These are phyloP conservation scores for Flaveria trinervia DNA, from an alignment of 129 eudicot species.

Conservation along the genomic window DNA sequence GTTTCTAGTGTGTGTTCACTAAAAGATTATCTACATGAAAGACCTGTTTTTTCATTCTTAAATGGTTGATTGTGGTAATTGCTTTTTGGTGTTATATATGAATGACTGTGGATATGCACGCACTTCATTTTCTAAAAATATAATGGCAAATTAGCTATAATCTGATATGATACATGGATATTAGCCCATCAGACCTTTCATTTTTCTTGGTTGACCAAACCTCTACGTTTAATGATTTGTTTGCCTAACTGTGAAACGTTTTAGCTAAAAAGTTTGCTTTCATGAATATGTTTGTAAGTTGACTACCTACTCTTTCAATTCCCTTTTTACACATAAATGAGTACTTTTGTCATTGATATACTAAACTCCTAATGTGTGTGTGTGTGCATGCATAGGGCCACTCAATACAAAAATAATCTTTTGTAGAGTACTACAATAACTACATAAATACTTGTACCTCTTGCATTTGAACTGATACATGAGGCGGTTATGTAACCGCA, in stretches of 20 bases:
- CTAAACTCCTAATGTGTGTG: neutral
- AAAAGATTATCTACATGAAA: neutral
- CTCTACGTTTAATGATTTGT: neutral
- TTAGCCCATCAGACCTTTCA: constrained; percentile 3
- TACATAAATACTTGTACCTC: too few relatives aligned
- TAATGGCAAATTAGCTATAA: neutral
- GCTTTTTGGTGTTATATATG: neutral
- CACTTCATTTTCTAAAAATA: neutral
- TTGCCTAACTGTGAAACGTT: neutral
- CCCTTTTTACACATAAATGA: neutral
- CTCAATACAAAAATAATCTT: too few relatives aligned
- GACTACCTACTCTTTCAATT: neutral
- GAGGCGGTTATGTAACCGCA: too few relatives aligned
- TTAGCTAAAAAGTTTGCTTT: neutral
- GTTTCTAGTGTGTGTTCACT: neutral
- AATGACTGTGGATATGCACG: neutral
- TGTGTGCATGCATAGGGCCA: too few relatives aligned
- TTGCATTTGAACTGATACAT: too few relatives aligned
- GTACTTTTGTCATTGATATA: neutral
- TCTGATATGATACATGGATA: neutral
- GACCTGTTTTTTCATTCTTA: neutral
- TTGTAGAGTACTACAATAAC: too few relatives aligned
- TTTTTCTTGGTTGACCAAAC: neutral
- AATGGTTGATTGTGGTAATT: constrained; percentile 4
- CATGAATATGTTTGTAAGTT: neutral